These are phyloP conservation scores for Globisporangium spinosum DNA, from an alignment of 352 stramenopile species.

Conservation along the genomic window DNA sequence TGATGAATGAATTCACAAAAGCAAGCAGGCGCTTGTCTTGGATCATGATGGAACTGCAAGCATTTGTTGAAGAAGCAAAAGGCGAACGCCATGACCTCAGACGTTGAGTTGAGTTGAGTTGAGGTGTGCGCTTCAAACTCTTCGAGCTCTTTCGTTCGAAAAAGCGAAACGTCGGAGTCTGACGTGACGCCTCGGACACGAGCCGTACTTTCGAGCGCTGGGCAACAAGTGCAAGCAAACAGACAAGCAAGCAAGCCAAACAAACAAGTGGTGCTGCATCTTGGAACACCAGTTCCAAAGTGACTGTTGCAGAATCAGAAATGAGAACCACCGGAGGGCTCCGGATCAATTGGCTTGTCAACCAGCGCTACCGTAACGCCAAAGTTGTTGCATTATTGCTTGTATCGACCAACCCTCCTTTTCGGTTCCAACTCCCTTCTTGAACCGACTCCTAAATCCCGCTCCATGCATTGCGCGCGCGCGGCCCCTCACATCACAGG, in stretches of 20 bases:
- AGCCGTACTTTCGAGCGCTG: no score
- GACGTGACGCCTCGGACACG: background rate
- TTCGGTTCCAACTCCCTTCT: background rate
- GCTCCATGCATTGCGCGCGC: background rate
- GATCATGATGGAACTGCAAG: no score
- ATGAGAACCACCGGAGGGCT: background rate
- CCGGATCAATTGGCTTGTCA: background rate
- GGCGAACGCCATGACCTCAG: no score
- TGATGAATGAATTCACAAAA: no score
- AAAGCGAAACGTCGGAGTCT: background rate
- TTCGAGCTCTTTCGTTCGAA: background rate
- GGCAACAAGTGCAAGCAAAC: background rate
- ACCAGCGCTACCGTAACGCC: background rate
- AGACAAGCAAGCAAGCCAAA: background rate
- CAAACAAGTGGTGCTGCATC: background rate
- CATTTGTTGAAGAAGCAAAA: no score
- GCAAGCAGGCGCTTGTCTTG: no score
- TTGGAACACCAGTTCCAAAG: background rate
- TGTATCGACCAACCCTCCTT: background rate
- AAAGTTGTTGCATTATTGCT: background rate
- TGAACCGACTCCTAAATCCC: background rate
- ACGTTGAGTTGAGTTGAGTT: no score
- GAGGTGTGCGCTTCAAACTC: no score
- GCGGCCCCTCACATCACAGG: background rate
- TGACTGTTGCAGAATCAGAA: background rate